Evolutionary conservation across 495 filamentous ascomycete species (phyloP).

Genomic region (Talaromyces liani): DNA sequence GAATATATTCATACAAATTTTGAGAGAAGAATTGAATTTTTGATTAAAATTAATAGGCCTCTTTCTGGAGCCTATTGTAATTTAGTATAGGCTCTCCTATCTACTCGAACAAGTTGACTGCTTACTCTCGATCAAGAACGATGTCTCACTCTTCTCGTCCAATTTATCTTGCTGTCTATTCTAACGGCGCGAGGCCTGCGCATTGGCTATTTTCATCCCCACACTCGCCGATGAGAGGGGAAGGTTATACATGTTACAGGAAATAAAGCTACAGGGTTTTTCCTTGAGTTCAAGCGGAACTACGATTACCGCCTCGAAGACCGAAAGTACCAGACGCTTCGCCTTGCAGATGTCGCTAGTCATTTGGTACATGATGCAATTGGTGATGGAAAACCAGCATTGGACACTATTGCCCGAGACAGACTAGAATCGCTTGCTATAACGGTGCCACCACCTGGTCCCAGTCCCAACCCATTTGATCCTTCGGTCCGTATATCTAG

Average conservation of each 20-base stretch:
- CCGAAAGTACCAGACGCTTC: constrained; percentile 14
- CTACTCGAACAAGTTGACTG: neutral
- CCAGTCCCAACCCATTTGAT: constrained; percentile 15
- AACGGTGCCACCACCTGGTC: constrained; percentile 12
- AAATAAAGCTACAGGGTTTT: constrained; percentile 16
- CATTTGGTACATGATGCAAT: constrained; percentile 15
- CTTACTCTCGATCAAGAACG: neutral
- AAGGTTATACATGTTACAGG: constrained; percentile 16
- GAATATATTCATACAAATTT: neutral
- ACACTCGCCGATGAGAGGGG: constrained; percentile 9
- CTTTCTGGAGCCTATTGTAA: too few relatives aligned
- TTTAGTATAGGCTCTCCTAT: too few relatives aligned
- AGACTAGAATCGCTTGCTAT: constrained; percentile 16
- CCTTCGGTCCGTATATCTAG: constrained; percentile 9
- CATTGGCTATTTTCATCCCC: constrained; percentile 16
- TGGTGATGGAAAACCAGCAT: constrained; percentile 9
- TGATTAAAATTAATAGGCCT: neutral
- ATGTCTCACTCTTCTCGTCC: constrained; percentile 2
- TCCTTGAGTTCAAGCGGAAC: constrained; percentile 20
- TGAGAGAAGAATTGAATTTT: neutral
- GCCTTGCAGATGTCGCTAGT: constrained; percentile 14
- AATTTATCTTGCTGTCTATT: constrained; percentile 15
- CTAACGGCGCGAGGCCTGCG: constrained; percentile 15
- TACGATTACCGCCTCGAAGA: constrained; percentile 12
- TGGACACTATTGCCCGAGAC: constrained; percentile 17